A percentile compares a stretch with the other conserved stretches of the same genome.
phyloP scores from a whole-genome alignment of 139 green algal genomes.

The Chlorella sorokiniana region DNA sequence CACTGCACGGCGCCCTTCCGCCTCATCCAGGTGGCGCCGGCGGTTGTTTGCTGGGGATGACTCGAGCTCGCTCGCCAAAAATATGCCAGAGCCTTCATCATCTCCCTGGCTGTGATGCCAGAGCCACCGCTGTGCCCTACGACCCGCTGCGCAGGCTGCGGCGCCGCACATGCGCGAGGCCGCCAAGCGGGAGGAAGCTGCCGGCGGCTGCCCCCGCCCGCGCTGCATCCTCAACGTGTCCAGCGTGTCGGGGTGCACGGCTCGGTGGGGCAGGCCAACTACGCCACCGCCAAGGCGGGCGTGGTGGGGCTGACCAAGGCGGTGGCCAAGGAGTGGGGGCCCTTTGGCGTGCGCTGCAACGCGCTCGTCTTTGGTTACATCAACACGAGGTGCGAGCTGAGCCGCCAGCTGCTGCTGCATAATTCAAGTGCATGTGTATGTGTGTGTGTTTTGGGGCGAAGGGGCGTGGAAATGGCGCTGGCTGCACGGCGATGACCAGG shows the following conservation, averaged over 20 bases:
- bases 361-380: slow-evolving; percentile 48
- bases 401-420: too few relatives aligned
- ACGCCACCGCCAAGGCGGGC: slow-evolving; percentile 69
- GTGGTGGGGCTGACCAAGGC: slow-evolving; percentile 82
- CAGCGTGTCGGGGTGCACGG: slow-evolving; percentile 64
- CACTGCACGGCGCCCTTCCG: slow-evolving; percentile 86
- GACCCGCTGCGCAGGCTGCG: slow-evolving; percentile 58
- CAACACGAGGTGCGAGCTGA: slow-evolving; percentile 17
- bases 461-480: background rate
- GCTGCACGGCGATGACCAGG: too few relatives aligned
- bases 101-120: background rate
- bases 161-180: slow-evolving; percentile 73
- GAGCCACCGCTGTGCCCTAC: background rate
- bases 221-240: slow-evolving; percentile 88
- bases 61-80: background rate
- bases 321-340: slow-evolving; percentile 83
- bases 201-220: slow-evolving; percentile 39
- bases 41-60: background rate
- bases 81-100: background rate
- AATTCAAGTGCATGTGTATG: background rate
- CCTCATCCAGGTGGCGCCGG: slow-evolving; percentile 61
- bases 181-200: slow-evolving; percentile 69
- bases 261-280: slow-evolving; percentile 69
- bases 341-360: slow-evolving; percentile 84
- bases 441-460: background rate